A percentile compares a stretch with the other conserved stretches of the same genome.
These are phyloP conservation scores for Lipomyces kockii DNA, from an alignment of 805 yeast species.

Conservation along the genomic window DNA sequence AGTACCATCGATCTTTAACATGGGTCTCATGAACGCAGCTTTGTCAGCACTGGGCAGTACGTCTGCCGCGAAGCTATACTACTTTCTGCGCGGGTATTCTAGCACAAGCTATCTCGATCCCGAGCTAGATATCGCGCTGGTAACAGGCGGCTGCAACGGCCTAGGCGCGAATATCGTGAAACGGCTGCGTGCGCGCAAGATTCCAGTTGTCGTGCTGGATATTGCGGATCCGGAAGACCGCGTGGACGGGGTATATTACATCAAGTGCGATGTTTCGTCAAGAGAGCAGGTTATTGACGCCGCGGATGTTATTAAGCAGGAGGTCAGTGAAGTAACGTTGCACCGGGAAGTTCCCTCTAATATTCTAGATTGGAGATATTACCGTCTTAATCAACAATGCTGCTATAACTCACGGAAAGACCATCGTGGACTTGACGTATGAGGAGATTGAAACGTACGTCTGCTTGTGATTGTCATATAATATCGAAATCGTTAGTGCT, in stretches of 20 bases:
- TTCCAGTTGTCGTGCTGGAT: slow-evolving; percentile 71
- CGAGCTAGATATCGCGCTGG: slow-evolving; percentile 61
- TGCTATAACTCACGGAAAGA: slow-evolving; percentile 65
- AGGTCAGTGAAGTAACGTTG: slow-evolving; percentile 25
- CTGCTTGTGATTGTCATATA: neutral
- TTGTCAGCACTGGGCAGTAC: slow-evolving; percentile 23
- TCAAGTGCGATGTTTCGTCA: slow-evolving; percentile 71
- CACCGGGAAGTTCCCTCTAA: slow-evolving; percentile 21
- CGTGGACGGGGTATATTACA: slow-evolving; percentile 56
- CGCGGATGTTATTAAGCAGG: slow-evolving; percentile 50
- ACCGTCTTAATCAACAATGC: slow-evolving; percentile 84
- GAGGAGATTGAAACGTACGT: slow-evolving; percentile 58
- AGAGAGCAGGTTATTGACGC: slow-evolving; percentile 52
- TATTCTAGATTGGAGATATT: slow-evolving; percentile 55
- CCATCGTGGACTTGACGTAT: slow-evolving; percentile 58
- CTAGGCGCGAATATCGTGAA: slow-evolving; percentile 69
- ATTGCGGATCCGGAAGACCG: slow-evolving; percentile 46
- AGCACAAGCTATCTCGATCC: slow-evolving; percentile 27
- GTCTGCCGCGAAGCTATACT: slow-evolving; percentile 23
- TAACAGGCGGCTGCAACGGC: slow-evolving; percentile 87
- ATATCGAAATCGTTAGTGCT: neutral
- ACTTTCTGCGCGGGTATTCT: slow-evolving; percentile 30
- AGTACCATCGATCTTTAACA: neutral
- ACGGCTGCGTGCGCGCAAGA: slow-evolving; percentile 51
- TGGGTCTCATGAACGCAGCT: slow-evolving; percentile 10